A percentile compares a stretch with the other conserved stretches of the same genome.
Conservation (phyloP, 2,329 filamentous ascomycete species). For the Akanthomyces uredinophilus region DNA sequence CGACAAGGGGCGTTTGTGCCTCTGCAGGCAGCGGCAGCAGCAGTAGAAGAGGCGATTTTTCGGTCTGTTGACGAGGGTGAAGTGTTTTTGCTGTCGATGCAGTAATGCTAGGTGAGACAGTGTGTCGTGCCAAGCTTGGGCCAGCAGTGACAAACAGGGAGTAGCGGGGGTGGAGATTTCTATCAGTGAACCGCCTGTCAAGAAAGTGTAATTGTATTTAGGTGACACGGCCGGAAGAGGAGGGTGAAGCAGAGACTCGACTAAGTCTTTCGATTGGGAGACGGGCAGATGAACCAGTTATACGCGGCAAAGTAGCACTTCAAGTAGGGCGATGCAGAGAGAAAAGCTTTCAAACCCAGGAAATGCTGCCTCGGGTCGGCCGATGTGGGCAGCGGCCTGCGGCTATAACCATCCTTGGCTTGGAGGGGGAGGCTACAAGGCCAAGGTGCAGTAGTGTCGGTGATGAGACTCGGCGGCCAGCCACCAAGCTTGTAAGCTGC, state of each 20-base stretch:
- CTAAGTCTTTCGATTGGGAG: background rate
- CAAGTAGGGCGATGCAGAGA: background rate
- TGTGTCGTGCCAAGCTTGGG: background rate
- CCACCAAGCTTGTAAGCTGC: slow-evolving; percentile 1
- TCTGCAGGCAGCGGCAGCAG: background rate
- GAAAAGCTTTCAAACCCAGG: background rate
- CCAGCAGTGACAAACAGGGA: slow-evolving; percentile 3
- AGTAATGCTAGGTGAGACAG: background rate
- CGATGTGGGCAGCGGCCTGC: slow-evolving; percentile 9
- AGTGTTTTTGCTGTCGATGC: background rate
- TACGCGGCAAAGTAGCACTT: background rate
- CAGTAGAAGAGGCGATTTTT: background rate
- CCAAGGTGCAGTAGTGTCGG: background rate
- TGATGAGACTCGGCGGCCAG: background rate
- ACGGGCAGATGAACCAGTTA: background rate
- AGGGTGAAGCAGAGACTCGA: background rate
- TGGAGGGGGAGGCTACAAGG: background rate
- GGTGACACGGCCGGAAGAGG: background rate
- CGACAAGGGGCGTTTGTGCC: background rate
- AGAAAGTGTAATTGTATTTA: no score
- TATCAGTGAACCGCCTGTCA: background rate
- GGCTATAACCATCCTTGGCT: background rate
- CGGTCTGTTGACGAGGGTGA: background rate
- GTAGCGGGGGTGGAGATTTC: slow-evolving; percentile 1
- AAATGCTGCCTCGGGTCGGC: slow-evolving; percentile 11